Percentiles rank a stretch among this genome's conserved stretches.
Evolutionary conservation across 257 asterid species (phyloP).

Genomic region (Rauvolfia tetraphylla): DNA sequence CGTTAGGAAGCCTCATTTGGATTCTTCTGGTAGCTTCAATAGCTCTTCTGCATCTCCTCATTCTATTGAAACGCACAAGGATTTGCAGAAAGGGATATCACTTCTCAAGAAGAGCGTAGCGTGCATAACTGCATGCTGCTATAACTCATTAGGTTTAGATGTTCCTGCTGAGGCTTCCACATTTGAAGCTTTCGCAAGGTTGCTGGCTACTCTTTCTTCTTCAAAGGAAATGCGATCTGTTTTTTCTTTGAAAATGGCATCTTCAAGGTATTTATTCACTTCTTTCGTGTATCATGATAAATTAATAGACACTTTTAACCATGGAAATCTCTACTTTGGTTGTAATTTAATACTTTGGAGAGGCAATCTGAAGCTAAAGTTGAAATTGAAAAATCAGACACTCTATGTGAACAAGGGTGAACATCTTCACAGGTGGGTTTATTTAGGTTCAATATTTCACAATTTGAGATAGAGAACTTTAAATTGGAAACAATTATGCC

Average conservation of each 20-base stretch:
- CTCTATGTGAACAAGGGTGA: background rate
- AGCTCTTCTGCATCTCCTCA: slow-evolving; percentile 80
- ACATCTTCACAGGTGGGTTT: background rate
- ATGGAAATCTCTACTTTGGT: background rate
- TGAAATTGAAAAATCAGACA: background rate
- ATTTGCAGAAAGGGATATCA: slow-evolving; percentile 97
- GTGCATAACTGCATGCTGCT: slow-evolving; percentile 85
- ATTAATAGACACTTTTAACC: background rate
- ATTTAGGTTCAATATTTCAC: background rate
- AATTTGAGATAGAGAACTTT: background rate
- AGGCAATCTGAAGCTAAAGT: background rate
- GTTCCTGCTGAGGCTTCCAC: slow-evolving; percentile 86
- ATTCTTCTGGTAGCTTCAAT: slow-evolving; percentile 71
- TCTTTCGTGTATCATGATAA: slow-evolving; percentile 12
- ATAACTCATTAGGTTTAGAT: slow-evolving; percentile 61
- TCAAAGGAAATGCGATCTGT: slow-evolving; percentile 85
- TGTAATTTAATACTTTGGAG: background rate
- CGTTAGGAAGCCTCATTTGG: slow-evolving; percentile 73
- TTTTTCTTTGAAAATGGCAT: slow-evolving; percentile 60
- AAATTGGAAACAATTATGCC: background rate
- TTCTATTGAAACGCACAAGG: slow-evolving; percentile 82
- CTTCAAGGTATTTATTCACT: slow-evolving; percentile 59
- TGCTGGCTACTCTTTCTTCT: slow-evolving; percentile 84
- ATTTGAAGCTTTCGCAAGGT: slow-evolving; percentile 84
- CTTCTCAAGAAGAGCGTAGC: slow-evolving; percentile 98